phyloP scores from a whole-genome alignment of 345 rosid genomes.

The Arabis alpina region DNA sequence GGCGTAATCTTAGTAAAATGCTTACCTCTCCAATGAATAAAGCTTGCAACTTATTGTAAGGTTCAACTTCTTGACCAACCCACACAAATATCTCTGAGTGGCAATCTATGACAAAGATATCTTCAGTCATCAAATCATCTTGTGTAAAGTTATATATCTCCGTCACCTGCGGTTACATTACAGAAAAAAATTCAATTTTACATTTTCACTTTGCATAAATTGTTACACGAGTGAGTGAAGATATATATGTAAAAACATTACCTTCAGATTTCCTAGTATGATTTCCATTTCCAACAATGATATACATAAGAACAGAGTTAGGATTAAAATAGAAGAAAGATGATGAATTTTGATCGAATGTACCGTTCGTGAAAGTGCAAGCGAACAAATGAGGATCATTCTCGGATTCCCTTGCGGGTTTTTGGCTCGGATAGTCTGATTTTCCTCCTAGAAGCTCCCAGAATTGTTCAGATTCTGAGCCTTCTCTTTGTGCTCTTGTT shows the following conservation, averaged over 20 bases:
- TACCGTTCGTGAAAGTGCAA: conserved; percentile 77
- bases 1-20: background rate
- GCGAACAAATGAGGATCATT: conserved; percentile 91
- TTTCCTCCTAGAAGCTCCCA: conserved; percentile 94
- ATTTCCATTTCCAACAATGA: conserved; percentile 29
- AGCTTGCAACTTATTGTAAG: conserved; percentile 69
- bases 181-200: conserved; percentile 24
- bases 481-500: conserved; percentile 89
- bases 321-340: conserved; percentile 11
- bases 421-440: conserved; percentile 76
- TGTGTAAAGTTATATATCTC: conserved; percentile 92
- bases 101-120: conserved; percentile 82
- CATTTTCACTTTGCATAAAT: background rate
- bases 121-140: conserved; percentile 99
- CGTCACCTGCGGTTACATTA: conserved; percentile 56
- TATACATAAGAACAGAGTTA: conserved; percentile 8
- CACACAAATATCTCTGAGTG: conserved; percentile 88
- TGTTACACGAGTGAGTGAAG: background rate
- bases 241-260: conserved; percentile 19
- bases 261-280: conserved; percentile 79
- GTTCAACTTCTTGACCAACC: conserved; percentile 88
- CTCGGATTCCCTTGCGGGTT: conserved; percentile 70
- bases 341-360: conserved; percentile 15
- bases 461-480: conserved; percentile 88
- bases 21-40: conserved; percentile 86